These are phyloP conservation scores for Cercospora sesami DNA, from an alignment of 2,329 filamentous ascomycete genomes.

Conservation along the genomic window DNA sequence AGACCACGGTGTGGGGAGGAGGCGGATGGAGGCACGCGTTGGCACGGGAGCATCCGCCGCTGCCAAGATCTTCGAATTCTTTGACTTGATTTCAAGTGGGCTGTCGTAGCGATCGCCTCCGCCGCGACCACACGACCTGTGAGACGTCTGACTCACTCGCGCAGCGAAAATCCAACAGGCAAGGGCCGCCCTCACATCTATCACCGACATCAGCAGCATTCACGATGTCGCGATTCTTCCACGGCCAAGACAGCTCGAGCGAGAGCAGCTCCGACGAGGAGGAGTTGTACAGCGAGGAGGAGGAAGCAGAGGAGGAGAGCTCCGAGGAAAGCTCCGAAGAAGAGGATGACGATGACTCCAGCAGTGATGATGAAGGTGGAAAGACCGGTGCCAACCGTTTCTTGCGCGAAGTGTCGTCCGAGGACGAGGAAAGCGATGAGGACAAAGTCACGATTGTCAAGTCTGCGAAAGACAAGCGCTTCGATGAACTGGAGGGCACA, in stretches of 20 bases:
- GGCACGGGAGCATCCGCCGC: neutral
- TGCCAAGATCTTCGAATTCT: conserved; percentile 5
- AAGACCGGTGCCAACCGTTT: conserved; percentile 76
- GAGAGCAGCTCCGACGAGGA: conserved; percentile 94
- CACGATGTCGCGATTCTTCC: conserved; percentile 82
- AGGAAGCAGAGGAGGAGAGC: conserved; percentile 63
- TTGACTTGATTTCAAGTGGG: conserved; percentile 4
- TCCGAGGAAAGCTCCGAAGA: conserved; percentile 40
- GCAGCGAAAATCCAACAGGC: conserved; percentile 15
- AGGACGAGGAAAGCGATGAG: conserved; percentile 75
- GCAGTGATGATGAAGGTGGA: conserved; percentile 57
- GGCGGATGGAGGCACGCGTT: neutral
- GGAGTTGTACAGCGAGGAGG: conserved; percentile 81
- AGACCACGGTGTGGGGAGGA: neutral
- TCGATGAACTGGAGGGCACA: conserved; percentile 87
- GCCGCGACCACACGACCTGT: conserved; percentile 6
- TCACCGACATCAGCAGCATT: conserved; percentile 11
- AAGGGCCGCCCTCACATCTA: conserved; percentile 18
- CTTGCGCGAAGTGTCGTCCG: conserved; percentile 65
- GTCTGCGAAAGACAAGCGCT: conserved; percentile 96
- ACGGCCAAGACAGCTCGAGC: conserved; percentile 90
- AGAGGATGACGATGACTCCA: conserved; percentile 50
- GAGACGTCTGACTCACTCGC: conserved; percentile 12
- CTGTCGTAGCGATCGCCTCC: neutral
- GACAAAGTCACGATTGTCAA: conserved; percentile 85